Base-by-base conservation (phyloP, 2,329 filamentous ascomycete genomes). In the Coniella vitis region DNA sequence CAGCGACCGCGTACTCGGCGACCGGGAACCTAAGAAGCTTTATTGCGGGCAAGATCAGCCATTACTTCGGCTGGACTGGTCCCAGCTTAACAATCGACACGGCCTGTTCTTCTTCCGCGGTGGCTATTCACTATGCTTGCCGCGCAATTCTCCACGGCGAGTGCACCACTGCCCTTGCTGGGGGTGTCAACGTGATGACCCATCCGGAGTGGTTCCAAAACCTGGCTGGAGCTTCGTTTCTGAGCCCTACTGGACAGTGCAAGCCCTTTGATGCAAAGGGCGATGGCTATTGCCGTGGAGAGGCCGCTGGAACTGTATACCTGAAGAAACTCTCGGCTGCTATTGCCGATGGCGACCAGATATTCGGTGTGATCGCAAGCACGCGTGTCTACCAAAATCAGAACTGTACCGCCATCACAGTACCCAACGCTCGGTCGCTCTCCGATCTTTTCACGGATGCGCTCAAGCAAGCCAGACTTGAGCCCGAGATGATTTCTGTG, bases 221-320 rank as follows among this genome's bases (percentile, higher is more conserved):
- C 43, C 52, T 61, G 7, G 55, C 48, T 8, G 54, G 25, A 3
- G 71, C 63, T 2, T 58, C 60, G 4, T 63, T 65, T 29, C 55
- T 62, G 1, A 61, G 58, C 36, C 53, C 56, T 4, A 61, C 61
- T 0, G 65, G 65, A 0, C 55, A 58, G 40, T 65, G 60, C 45
- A 63, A 63, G 51, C 55, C 64, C 1, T 66, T 66, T 41, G 62
- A 64, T 21, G 49, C 49, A 0, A 17, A 32, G 1, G 61, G 56
- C 8, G 67, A 75, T 51, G 77, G 76, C 0, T 80, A 78, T 53
- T 74, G 68, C 4, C 64, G 75, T 4, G 76, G 68, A 2, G 76
- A 81, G 40, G 75, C 69, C 0, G 57, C 68, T 5, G 70, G 57
- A 0, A 56, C 61, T 1, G 58, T 80, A 1, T 55, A 76, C 1